phyloP scores from a whole-genome alignment of 2,329 filamentous ascomycete species.

The Hymenoscyphus linearis region DNA sequence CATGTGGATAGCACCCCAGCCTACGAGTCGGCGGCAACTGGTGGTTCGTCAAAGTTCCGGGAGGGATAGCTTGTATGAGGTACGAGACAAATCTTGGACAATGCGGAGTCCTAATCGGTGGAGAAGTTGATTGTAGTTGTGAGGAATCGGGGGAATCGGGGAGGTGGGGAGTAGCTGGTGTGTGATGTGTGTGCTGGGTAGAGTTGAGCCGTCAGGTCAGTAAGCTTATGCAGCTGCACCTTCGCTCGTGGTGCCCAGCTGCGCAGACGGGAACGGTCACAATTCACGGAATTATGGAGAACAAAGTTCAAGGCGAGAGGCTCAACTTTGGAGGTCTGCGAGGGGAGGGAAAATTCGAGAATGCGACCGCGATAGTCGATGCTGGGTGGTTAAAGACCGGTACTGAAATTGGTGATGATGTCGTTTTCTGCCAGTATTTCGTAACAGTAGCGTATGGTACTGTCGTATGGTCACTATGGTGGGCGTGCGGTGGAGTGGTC shows the following conservation, averaged over 20 bases:
- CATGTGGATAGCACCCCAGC: conserved; percentile 15
- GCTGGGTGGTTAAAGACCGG: neutral
- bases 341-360: neutral
- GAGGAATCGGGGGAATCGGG: conserved; percentile 1
- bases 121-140: neutral
- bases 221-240: conserved; percentile 7
- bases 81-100: neutral
- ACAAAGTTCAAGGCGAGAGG: neutral
- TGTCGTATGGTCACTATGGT: neutral
- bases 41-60: neutral
- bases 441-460: neutral
- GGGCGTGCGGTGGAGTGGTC: neutral
- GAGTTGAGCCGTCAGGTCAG: neutral
- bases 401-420: no score
- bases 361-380: neutral
- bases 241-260: neutral
- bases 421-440: no score
- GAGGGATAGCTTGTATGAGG: neutral
- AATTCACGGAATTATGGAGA: neutral
- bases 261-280: neutral
- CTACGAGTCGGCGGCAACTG: conserved; percentile 1
- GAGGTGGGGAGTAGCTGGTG: neutral
- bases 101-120: neutral
- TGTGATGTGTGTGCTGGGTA: neutral
- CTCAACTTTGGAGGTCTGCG: neutral